Evolutionary conservation across 805 yeast genomes (phyloP).

Genomic region (Danielia reshetovae): DNA sequence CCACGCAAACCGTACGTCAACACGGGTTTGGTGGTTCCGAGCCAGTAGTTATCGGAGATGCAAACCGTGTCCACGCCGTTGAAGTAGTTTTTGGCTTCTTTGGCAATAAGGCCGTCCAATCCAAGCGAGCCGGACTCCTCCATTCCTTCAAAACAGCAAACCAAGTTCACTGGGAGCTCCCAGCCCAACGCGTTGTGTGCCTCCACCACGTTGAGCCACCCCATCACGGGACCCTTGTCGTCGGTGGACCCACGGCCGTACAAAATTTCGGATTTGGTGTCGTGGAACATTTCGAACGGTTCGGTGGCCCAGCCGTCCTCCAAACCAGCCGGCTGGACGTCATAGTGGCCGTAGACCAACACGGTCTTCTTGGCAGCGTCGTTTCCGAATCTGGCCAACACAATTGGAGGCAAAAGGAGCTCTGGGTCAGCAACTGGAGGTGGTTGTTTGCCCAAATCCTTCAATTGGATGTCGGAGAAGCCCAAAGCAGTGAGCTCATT

Average conservation of each 20-base stretch:
- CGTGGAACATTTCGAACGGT: constrained; percentile 69
- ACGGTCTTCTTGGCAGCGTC: constrained; percentile 85
- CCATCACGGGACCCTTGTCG: constrained; percentile 97
- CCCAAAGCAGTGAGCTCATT: constrained; percentile 68
- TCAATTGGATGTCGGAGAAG: constrained; percentile 76
- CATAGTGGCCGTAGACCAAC: constrained; percentile 94
- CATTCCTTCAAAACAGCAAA: constrained; percentile 97
- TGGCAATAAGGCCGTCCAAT: constrained; percentile 73
- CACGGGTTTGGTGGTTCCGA: constrained; percentile 95
- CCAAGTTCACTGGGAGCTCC: constrained; percentile 89
- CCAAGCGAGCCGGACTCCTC: constrained; percentile 97
- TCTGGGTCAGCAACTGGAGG: constrained; percentile 73
- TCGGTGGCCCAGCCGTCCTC: constrained; percentile 97
- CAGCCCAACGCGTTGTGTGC: constrained; percentile 83
- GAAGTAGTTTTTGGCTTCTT: constrained; percentile 78
- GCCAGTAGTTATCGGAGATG: constrained; percentile 97
- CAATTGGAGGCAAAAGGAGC: constrained; percentile 86
- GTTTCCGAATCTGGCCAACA: constrained; percentile 81
- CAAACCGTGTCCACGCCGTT: constrained; percentile 90
- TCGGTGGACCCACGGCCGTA: constrained; percentile 95
- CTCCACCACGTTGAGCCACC: constrained; percentile 91
- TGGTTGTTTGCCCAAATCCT: constrained; percentile 84
- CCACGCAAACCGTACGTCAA: constrained; percentile 98
- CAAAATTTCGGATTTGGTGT: constrained; percentile 61
- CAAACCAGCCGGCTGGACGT: constrained; percentile 90